A percentile compares a stretch with the other conserved stretches of the same genome.
Conservation (phyloP, 2,329 filamentous ascomycete species). For the Xylariaceae sp. region DNA sequence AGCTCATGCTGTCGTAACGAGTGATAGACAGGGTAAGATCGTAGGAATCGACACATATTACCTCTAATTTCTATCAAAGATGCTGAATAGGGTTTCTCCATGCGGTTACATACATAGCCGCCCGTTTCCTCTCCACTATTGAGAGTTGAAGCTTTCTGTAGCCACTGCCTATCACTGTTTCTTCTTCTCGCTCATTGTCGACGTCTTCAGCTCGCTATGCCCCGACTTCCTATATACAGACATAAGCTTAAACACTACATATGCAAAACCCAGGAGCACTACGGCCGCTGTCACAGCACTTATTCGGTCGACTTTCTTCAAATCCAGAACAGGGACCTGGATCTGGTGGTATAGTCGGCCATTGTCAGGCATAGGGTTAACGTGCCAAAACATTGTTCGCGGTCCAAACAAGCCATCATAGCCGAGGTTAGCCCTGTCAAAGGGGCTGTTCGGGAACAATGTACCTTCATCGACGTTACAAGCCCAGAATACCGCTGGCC, state of each 20-base stretch:
- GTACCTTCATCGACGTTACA: constrained; percentile 64
- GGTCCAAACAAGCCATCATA: constrained; percentile 78
- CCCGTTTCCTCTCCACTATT: not conserved
- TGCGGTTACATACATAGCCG: too few relatives aligned
- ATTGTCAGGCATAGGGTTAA: constrained; percentile 47
- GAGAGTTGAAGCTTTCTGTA: too few relatives aligned
- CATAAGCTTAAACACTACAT: constrained; percentile 61
- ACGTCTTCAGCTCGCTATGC: constrained; percentile 23
- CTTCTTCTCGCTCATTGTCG: constrained; percentile 24
- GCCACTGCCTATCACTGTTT: constrained; percentile 16
- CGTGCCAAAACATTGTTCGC: constrained; percentile 79
- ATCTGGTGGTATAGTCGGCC: constrained; percentile 50
- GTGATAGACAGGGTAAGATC: too few relatives aligned
- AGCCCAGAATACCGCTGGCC: constrained; percentile 87
- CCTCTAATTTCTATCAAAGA: too few relatives aligned
- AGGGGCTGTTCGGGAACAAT: constrained; percentile 74
- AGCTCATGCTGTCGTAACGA: too few relatives aligned
- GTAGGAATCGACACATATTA: too few relatives aligned
- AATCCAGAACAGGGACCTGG: constrained; percentile 62
- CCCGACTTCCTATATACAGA: constrained; percentile 34
- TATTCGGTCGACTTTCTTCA: constrained; percentile 45
- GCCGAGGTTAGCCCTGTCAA: constrained; percentile 79
- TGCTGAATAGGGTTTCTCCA: too few relatives aligned
- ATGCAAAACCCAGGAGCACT: constrained; percentile 63
- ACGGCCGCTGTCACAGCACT: constrained; percentile 54